Percentiles rank a stretch among this genome's conserved stretches.
phyloP scores from a whole-genome alignment of 257 asterid species.

The Nicotiana noctiflora region DNA sequence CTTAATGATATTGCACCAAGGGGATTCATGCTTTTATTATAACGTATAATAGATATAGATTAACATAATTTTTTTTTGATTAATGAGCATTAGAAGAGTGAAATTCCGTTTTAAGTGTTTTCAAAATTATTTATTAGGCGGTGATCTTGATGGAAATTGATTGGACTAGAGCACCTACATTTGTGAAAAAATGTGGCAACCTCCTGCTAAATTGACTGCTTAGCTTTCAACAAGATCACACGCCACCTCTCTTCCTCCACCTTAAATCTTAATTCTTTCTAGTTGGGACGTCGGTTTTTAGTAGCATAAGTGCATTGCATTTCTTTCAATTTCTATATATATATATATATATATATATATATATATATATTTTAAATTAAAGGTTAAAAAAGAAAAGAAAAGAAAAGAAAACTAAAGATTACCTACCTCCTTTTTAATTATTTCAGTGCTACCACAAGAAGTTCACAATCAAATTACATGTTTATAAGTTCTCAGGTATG shows the following conservation, averaged over 20 bases:
- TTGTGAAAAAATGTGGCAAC: slow-evolving; percentile 2
- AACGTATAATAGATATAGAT: no score
- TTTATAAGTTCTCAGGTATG: neutral
- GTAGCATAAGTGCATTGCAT: slow-evolving; percentile 7
- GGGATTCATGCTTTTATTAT: no score
- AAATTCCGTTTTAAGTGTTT: no score
- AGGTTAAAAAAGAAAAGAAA: neutral
- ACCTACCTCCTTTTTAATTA: neutral
- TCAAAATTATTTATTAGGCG: no score
- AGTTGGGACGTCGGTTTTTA: slow-evolving; percentile 42
- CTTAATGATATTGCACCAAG: no score
- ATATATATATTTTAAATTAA: neutral
- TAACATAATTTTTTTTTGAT: no score
- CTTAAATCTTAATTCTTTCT: slow-evolving; percentile 15
- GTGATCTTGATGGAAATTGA: neutral
- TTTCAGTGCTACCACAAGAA: neutral
- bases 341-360: no score
- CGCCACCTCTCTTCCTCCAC: slow-evolving; percentile 12
- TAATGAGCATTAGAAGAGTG: no score
- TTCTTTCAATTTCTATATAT: neutral
- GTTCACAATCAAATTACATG: neutral
- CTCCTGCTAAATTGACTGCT: slow-evolving; percentile 12
- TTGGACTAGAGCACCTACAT: slow-evolving; percentile 4
- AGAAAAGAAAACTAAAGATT: neutral
- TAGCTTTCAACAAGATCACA: slow-evolving; percentile 13